phyloP scores from a whole-genome alignment of 495 filamentous ascomycete species.

The Penicillium subrubescens region DNA sequence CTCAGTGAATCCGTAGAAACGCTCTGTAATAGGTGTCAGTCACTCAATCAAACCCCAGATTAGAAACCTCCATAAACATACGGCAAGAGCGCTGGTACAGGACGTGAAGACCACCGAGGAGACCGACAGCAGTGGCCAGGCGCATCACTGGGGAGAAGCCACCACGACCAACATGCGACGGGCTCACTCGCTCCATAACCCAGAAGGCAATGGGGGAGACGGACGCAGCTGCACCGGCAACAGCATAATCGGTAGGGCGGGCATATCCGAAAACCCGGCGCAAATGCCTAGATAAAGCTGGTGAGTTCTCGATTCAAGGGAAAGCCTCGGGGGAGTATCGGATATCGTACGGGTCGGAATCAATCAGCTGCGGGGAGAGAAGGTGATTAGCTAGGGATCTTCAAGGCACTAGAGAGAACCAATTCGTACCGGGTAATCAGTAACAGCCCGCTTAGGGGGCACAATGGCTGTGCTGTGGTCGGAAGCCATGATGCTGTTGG shows the following conservation, averaged over 20 bases:
- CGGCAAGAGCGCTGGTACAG: constrained; percentile 74
- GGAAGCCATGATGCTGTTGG: constrained; percentile 57
- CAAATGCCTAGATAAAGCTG: constrained; percentile 68
- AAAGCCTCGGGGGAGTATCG: constrained; percentile 9
- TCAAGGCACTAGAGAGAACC: background rate
- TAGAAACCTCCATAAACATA: constrained; percentile 32
- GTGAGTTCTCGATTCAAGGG: constrained; percentile 29
- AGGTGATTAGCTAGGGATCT: constrained; percentile 29
- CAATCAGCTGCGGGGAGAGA: constrained; percentile 72
- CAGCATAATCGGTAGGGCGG: constrained; percentile 75
- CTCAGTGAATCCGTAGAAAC: constrained; percentile 93
- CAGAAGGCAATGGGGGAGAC: constrained; percentile 72
- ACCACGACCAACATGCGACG: constrained; percentile 76
- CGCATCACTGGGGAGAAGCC: constrained; percentile 84
- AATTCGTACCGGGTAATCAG: constrained; percentile 76
- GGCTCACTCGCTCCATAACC: constrained; percentile 77
- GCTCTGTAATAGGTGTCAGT: constrained; percentile 42
- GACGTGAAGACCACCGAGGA: constrained; percentile 73
- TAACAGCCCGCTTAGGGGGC: constrained; percentile 72
- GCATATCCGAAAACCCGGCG: constrained; percentile 86
- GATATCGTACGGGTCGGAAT: constrained; percentile 87
- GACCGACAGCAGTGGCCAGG: constrained; percentile 67
- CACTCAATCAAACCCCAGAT: background rate
- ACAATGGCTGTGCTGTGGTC: constrained; percentile 61
- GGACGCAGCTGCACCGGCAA: constrained; percentile 64